Base-by-base conservation (phyloP, 1,139 yeast genomes). In the Hyphopichia burtonii region DNA sequence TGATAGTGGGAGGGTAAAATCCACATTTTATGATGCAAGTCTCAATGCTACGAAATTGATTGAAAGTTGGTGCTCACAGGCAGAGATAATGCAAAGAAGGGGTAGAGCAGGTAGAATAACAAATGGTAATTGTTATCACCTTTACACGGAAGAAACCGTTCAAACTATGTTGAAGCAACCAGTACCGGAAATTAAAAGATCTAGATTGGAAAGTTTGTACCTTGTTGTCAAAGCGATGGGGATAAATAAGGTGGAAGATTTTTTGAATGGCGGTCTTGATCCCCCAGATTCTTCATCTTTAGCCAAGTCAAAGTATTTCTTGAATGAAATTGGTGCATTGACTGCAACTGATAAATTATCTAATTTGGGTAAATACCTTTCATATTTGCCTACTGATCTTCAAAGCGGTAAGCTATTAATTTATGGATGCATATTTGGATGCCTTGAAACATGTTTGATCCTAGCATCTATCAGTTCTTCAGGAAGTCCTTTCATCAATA, bases 41-140 rank as follows among this genome's bases (percentile, higher is more conserved):
- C 70, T 82, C 14, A 85, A 86, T 51, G 76, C 90, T 3, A 83
- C 95, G 0, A 79, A 78, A 46, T 71, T 93, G 35, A 72, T 83
- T 3, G 98, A 91, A 56, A 73, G 77, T 3, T 91, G 96, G 90
- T 89, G 91, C 30, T 91, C 98, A 0, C 78, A 78, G 49, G 97
- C 98, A 0, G 96, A 95, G 56, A 83, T 85, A n/a, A 79, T 82
- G 34, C 99, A 93, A 63, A 78, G 99, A 65, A 74, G 96, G 58
- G 99, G 99, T 59, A 87, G 99, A 71, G 94, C 98, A n/a, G 99
- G 99, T 49, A 93, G 99, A 77, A 90, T 91, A 14, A 78, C 83
- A 22, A 74, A 73, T 25, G 99, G 99, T 45, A 70, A 71, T 11
- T 90, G 97, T 49, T 93, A 82, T 64, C 91, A 87, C 56, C 61